Conservation (phyloP, 2,329 filamentous ascomycete genomes). For the Thelonectria olida region DNA sequence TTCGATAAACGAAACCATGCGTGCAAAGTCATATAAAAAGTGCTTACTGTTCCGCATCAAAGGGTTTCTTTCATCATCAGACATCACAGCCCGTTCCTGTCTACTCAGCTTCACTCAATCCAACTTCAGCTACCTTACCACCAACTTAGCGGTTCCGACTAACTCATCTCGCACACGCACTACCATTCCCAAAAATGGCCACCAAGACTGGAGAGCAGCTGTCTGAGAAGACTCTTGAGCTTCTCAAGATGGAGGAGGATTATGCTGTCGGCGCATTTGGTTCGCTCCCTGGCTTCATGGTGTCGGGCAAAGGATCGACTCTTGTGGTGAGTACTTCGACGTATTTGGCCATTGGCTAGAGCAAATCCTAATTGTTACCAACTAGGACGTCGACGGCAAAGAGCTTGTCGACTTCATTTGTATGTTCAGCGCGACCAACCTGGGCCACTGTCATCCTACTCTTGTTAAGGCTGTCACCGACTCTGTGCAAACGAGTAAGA, state of each 20-base stretch:
- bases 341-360: neutral
- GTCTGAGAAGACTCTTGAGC: constrained; percentile 15
- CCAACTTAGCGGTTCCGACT: neutral
- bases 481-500: constrained; percentile 14
- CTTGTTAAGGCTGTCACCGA: constrained; percentile 20
- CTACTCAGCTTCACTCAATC: neutral
- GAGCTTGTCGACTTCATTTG: constrained; percentile 25
- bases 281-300: constrained; percentile 17
- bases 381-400: constrained; percentile 21
- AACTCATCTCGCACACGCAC: neutral
- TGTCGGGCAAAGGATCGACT: constrained; percentile 23
- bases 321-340: constrained; percentile 10
- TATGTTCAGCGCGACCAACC: constrained; percentile 25
- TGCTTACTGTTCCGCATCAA: neutral
- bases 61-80: neutral
- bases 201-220: constrained; percentile 18
- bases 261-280: constrained; percentile 22
- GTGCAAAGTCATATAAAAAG: neutral
- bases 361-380: neutral
- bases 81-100: neutral
- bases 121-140: neutral
- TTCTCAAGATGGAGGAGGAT: constrained; percentile 19
- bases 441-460: constrained; percentile 23
- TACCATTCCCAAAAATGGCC: neutral
- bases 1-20: neutral